A percentile compares a stretch with the other conserved stretches of the same genome.
Conservation (phyloP, 176 grass and related monocot species). For the Rhipidocladum racemiflorum region DNA sequence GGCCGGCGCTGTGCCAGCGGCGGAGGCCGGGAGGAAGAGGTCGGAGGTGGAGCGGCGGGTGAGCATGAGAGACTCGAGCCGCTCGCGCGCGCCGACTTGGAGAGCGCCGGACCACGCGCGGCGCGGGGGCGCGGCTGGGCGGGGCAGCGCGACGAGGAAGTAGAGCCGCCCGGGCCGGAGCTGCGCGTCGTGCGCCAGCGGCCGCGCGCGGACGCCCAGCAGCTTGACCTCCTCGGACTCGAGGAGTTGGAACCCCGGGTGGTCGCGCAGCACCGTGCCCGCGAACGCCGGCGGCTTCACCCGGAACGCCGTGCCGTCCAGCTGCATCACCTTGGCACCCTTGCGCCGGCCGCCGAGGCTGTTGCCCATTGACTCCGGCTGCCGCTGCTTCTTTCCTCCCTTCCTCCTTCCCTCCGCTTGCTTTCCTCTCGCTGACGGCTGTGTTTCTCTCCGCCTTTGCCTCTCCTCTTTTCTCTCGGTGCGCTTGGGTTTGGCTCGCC, state of each 20-base stretch:
- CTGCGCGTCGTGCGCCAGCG: slow-evolving; percentile 48
- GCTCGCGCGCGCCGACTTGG: slow-evolving; percentile 66
- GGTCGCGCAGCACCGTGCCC: slow-evolving; percentile 51
- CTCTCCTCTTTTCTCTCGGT: not conserved
- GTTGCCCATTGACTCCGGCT: slow-evolving; percentile 69
- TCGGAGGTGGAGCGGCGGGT: slow-evolving; percentile 83
- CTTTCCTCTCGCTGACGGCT: not conserved
- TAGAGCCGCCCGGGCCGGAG: slow-evolving; percentile 67
- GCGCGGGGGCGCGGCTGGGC: slow-evolving; percentile 30
- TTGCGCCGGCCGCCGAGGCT: slow-evolving; percentile 64
- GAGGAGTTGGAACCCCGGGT: slow-evolving; percentile 63
- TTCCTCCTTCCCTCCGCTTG: not conserved
- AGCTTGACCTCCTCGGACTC: slow-evolving; percentile 75
- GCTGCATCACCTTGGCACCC: slow-evolving; percentile 93
- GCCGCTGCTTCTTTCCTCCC: not conserved
- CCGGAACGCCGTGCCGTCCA: slow-evolving; percentile 78
- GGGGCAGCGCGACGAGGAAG: slow-evolving; percentile 82
- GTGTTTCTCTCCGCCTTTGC: not conserved
- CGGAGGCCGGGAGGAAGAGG: slow-evolving; percentile 36
- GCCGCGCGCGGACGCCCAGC: slow-evolving; percentile 55
- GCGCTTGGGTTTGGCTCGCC: not conserved
- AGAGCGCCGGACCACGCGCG: slow-evolving; percentile 78
- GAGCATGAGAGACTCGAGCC: slow-evolving; percentile 90
- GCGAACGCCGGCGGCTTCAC: slow-evolving; percentile 65
- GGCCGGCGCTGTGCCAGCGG: slow-evolving; percentile 15